A percentile compares a stretch with the other conserved stretches of the same genome.
These are phyloP conservation scores for Hypomontagnella submonticulosa DNA, from an alignment of 495 filamentous ascomycete species.

Conservation along the genomic window DNA sequence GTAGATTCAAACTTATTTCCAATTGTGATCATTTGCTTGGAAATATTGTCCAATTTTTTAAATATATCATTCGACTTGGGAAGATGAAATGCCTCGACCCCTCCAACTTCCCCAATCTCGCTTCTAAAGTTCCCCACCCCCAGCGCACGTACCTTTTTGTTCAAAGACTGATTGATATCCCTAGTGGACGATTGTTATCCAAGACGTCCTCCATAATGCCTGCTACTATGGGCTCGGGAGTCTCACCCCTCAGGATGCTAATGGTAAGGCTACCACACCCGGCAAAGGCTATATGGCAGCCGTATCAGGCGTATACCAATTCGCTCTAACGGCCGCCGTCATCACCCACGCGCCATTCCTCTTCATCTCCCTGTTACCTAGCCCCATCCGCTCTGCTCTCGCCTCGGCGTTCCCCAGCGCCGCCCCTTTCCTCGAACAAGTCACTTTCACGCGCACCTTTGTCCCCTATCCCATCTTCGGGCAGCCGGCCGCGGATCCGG, in stretches of 20 bases:
- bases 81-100: neutral
- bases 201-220: slow-evolving; percentile 47
- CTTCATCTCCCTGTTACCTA: slow-evolving; percentile 58
- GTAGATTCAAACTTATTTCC: slow-evolving; percentile 6
- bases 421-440: slow-evolving; percentile 54
- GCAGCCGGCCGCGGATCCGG: slow-evolving; percentile 38
- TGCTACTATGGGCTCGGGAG: slow-evolving; percentile 42
- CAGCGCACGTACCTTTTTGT: neutral
- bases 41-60: neutral
- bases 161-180: slow-evolving; percentile 4
- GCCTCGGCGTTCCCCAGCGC: slow-evolving; percentile 55
- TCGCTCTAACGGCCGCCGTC: slow-evolving; percentile 60
- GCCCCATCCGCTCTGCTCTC: slow-evolving; percentile 40
- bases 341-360: slow-evolving; percentile 56
- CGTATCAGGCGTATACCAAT: slow-evolving; percentile 66
- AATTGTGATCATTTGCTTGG: neutral
- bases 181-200: slow-evolving; percentile 52
- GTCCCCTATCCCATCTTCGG: slow-evolving; percentile 41
- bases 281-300: slow-evolving; percentile 49
- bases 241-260: slow-evolving; percentile 40
- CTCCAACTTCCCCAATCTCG: neutral
- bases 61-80: neutral
- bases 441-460: slow-evolving; percentile 52
- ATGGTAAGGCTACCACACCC: slow-evolving; percentile 37
- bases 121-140: neutral